These are phyloP conservation scores for Paecilomyces niveus DNA, from an alignment of 2,329 filamentous ascomycete genomes.

Conservation along the genomic window DNA sequence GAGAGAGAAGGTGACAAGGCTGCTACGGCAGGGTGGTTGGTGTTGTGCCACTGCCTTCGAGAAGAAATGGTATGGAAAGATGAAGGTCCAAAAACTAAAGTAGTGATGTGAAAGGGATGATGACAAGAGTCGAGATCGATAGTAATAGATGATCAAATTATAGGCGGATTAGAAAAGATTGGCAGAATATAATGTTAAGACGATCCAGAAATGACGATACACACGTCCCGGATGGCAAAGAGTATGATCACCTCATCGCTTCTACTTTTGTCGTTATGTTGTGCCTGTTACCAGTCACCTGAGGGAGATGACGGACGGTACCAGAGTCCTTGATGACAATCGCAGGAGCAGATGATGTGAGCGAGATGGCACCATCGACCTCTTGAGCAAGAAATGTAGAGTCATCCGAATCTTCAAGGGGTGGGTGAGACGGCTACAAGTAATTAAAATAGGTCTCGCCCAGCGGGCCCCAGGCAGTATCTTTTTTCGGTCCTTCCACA, in stretches of 20 bases:
- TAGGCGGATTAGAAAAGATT: not conserved
- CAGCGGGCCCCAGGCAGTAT: not conserved
- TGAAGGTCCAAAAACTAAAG: not conserved
- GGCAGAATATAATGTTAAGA: not conserved
- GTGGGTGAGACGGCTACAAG: not conserved
- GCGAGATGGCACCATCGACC: not conserved
- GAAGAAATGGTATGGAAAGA: not conserved
- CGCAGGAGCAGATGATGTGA: not conserved
- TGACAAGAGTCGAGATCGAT: not conserved
- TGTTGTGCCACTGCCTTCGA: not conserved
- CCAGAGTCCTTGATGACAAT: not conserved
- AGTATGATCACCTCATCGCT: not conserved
- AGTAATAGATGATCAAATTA: not conserved
- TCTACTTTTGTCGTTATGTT: not conserved
- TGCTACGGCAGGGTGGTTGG: not conserved
- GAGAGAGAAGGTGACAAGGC: slow-evolving; percentile 2
- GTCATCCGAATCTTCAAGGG: not conserved
- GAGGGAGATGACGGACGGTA: not conserved
- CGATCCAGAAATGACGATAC: not conserved
- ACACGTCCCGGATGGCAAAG: not conserved
- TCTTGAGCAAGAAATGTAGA: not conserved
- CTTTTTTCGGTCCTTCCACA: not conserved
- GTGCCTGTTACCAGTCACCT: not conserved
- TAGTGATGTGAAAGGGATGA: not conserved
- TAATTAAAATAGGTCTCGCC: not conserved